These are phyloP conservation scores for Cystobasidium slooffiae DNA, from an alignment of 1,284 basidiomycete genomes.

Conservation along the genomic window DNA sequence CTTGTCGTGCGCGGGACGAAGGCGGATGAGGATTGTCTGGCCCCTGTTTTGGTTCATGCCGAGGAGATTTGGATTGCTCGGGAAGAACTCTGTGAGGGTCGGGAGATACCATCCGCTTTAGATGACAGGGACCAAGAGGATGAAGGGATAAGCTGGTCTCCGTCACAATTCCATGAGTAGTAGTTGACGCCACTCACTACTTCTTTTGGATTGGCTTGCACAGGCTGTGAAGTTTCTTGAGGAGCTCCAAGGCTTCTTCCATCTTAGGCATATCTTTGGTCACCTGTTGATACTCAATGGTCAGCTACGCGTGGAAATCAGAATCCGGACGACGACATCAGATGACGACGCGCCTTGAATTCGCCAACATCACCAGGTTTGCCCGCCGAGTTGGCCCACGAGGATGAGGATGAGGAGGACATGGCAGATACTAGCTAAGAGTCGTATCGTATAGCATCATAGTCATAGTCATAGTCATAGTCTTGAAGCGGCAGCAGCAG, in stretches of 20 bases:
- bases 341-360: constrained; percentile 36
- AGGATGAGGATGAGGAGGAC: constrained; percentile 8
- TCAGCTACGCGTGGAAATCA: too few species aligned
- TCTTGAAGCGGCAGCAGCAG: too few species aligned
- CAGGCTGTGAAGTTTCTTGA: constrained; percentile 45
- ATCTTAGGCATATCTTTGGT: constrained; percentile 47
- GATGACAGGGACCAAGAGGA: too few species aligned
- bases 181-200: constrained; percentile 1
- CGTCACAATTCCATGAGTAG: too few species aligned
- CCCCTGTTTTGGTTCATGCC: constrained; percentile 78
- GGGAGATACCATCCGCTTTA: constrained; percentile 62
- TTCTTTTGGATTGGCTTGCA: constrained; percentile 29
- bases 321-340: background rate
- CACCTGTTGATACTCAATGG: constrained; percentile 3
- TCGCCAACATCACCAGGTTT: constrained; percentile 41
- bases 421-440: background rate
- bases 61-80: constrained; percentile 70
- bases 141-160: too few species aligned
- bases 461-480: too few species aligned
- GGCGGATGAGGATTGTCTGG: constrained; percentile 75
- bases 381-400: background rate
- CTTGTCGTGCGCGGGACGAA: constrained; percentile 71
- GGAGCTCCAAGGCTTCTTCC: constrained; percentile 46
- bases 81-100: constrained; percentile 82
- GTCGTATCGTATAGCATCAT: too few species aligned